A percentile compares a stretch with the other conserved stretches of the same genome.
Conservation (phyloP, 257 asterid genomes). For the Phtheirospermum japonicum region DNA sequence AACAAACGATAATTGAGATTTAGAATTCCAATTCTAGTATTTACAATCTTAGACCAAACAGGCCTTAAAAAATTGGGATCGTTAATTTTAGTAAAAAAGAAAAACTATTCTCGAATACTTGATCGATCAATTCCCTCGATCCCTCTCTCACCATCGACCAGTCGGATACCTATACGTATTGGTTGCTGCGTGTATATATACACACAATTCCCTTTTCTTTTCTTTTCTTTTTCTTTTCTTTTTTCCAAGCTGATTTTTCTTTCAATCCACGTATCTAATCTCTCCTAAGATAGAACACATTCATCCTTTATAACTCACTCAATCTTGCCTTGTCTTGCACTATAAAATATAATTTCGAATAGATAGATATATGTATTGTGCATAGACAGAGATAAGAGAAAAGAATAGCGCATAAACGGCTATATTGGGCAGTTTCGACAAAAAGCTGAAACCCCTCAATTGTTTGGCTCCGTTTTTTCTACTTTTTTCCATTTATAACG, state of each 20-base stretch:
- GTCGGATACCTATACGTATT: conserved; percentile 4
- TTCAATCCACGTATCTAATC: conserved; percentile 10
- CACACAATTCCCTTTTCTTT: background rate
- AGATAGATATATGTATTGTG: background rate
- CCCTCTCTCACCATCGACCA: background rate
- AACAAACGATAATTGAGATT: no score
- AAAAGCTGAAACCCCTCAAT: conserved; percentile 31
- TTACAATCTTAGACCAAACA: no score
- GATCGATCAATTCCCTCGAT: conserved; percentile 5
- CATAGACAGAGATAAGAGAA: background rate
- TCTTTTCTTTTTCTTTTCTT: no score
- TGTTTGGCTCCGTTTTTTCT: background rate
- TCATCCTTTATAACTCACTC: background rate
- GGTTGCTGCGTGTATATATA: background rate
- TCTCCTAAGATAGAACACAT: no score
- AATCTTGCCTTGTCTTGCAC: background rate
- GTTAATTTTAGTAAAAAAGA: no score
- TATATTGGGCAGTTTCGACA: conserved; percentile 20
- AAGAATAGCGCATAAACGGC: conserved; percentile 5
- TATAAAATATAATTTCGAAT: background rate
- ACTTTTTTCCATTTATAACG: background rate
- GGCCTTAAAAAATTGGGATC: no score
- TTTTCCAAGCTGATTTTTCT: conserved; percentile 1
- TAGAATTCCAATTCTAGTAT: no score
- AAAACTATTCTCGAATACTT: no score